Conservation (phyloP, 2,329 filamentous ascomycete genomes). For the Didymella pinodella region DNA sequence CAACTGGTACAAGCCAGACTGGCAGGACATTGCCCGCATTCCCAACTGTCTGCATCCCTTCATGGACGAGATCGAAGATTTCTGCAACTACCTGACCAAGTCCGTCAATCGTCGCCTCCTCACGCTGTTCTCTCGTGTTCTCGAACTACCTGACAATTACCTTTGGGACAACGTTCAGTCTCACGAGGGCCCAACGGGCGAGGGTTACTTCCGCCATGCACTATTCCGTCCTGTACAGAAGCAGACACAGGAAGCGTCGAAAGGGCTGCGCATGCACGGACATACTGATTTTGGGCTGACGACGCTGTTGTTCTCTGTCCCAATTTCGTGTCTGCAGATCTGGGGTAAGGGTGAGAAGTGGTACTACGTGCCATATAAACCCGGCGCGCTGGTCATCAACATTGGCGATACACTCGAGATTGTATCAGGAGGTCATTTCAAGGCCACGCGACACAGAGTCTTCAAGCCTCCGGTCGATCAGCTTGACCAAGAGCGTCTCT, state of each 20-base stretch:
- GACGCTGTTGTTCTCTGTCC: conserved; percentile 36
- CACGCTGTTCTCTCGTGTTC: conserved; percentile 34
- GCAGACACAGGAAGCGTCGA: conserved; percentile 32
- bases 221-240: conserved; percentile 37
- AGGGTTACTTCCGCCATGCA: conserved; percentile 37
- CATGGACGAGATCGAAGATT: conserved; percentile 60
- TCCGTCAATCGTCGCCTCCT: conserved; percentile 56
- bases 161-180: conserved; percentile 37
- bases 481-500: conserved; percentile 45
- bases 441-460: conserved; percentile 57
- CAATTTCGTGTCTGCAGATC: conserved; percentile 38
- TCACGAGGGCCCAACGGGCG: conserved; percentile 32
- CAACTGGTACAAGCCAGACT: conserved; percentile 61
- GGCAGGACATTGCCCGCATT: conserved; percentile 54
- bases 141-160: conserved; percentile 35
- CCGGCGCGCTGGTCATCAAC: conserved; percentile 38
- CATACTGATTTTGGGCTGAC: conserved; percentile 40
- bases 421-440: conserved; percentile 58
- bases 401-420: conserved; percentile 50
- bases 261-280: conserved; percentile 45
- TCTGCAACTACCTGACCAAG: conserved; percentile 58
- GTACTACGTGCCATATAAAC: conserved; percentile 40
- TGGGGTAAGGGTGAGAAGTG: conserved; percentile 36
- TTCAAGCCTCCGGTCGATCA: conserved; percentile 55
- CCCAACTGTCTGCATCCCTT: conserved; percentile 59